Conservation (phyloP, 768 basidiomycete species). For the Chalciporus chontae region DNA sequence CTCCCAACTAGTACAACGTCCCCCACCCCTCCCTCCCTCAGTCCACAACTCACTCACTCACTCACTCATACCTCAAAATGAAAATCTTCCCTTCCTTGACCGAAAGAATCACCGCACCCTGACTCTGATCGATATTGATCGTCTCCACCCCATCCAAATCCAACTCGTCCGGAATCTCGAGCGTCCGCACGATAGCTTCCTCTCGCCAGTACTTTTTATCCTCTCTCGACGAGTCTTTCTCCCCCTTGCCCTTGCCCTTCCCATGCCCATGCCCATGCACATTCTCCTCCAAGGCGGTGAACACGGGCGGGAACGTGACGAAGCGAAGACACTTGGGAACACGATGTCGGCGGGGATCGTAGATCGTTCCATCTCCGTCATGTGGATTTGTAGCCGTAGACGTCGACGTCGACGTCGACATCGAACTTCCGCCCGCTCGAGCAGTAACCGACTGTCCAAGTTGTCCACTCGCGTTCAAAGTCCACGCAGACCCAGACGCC, state of each 20-base stretch:
- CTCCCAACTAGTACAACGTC: too few species aligned
- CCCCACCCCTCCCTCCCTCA: too few species aligned
- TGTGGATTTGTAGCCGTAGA: slow-evolving; percentile 9
- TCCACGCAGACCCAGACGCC: neutral
- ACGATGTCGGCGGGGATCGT: slow-evolving; percentile 25
- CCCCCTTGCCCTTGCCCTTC: too few species aligned
- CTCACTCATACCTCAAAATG: slow-evolving; percentile 61
- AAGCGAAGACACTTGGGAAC: slow-evolving; percentile 57
- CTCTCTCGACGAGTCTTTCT: slow-evolving; percentile 8
- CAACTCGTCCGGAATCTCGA: slow-evolving; percentile 62
- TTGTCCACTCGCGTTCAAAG: slow-evolving; percentile 1
- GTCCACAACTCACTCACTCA: too few species aligned
- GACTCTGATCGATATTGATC: slow-evolving; percentile 75
- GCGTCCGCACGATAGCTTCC: slow-evolving; percentile 50
- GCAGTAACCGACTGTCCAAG: neutral
- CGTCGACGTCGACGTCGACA: neutral
- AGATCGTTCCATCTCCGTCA: slow-evolving; percentile 18
- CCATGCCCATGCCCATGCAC: neutral
- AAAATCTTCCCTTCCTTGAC: slow-evolving; percentile 68
- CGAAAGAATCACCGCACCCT: slow-evolving; percentile 68
- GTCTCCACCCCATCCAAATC: slow-evolving; percentile 66
- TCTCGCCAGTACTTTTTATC: slow-evolving; percentile 26
- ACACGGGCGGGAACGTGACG: slow-evolving; percentile 62
- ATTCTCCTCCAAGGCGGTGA: slow-evolving; percentile 20
- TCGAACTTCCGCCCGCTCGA: neutral